Evolutionary conservation across 129 eudicot genomes (phyloP).

Genomic region (Centella asiatica): DNA sequence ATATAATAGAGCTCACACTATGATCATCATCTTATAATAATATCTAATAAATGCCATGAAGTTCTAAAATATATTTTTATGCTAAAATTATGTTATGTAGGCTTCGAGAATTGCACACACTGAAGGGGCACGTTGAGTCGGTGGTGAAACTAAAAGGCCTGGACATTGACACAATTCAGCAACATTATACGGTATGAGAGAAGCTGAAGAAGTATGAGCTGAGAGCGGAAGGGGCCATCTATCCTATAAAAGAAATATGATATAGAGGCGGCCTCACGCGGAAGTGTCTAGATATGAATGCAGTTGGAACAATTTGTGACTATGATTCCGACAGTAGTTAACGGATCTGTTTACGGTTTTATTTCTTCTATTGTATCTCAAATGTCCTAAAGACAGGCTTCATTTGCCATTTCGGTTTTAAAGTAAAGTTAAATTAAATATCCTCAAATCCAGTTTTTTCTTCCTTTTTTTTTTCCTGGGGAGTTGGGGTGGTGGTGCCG

Average conservation of each 20-base stretch:
- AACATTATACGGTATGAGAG: conserved; percentile 35
- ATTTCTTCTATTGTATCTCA: not conserved
- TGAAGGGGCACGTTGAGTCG: conserved; percentile 47
- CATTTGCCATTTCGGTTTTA: not conserved
- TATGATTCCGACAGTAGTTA: not conserved
- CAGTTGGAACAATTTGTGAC: not conserved
- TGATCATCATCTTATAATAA: not conserved
- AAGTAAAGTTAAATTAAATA: too few species aligned
- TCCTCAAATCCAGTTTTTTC: too few species aligned
- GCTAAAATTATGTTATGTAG: conserved; percentile 7
- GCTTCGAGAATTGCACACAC: conserved; percentile 36
- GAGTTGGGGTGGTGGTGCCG: too few species aligned
- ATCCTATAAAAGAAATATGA: not conserved
- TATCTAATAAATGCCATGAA: too few species aligned
- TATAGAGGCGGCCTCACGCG: too few species aligned
- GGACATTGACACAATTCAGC: conserved; percentile 38
- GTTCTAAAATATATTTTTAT: not conserved
- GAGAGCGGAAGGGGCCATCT: not conserved
- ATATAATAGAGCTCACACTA: not conserved
- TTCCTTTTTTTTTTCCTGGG: too few species aligned
- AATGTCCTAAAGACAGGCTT: not conserved
- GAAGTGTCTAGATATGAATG: not conserved
- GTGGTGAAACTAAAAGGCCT: conserved; percentile 41
- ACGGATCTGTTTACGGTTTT: not conserved
- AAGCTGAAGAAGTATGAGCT: not conserved